Base-by-base conservation (phyloP, 306 rosid genomes). In the Gastrolobium bilobum region DNA sequence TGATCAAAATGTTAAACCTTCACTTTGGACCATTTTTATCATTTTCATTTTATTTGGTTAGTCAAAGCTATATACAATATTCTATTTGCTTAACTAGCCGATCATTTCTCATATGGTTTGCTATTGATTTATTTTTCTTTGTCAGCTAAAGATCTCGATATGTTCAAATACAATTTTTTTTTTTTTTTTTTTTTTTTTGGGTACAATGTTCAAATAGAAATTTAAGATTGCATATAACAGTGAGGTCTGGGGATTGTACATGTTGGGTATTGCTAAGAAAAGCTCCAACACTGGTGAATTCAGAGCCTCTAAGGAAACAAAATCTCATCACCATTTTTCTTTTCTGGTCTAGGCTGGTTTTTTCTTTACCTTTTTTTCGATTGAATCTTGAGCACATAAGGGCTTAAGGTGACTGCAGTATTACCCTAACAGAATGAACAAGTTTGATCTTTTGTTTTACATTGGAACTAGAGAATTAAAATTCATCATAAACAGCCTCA, bases 11-110 rank as follows among this genome's bases (percentile, higher is more conserved):
- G 58, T 67, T 60, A 61, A 75, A 72, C 44, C 53, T 31, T 39
- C 34, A 50, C 66, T 39, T 51, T 37, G 9, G 71, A 44, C 20
- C 69, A 30, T 54, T 33, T 34, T 14, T 54, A n/a, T 60, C 51
- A 34, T 80, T 62, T 71, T 15, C 48, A 64, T 69, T 53, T 64
- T 69, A 79, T 68, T 66, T 40, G 51, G 72, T 47, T 56, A 63
- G 44, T 71, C 34, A 63, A 71, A 47, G 14, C 69, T 62, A 58
- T 30, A 58, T 30, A 64, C 4, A 48, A 43, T 58, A 9, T 56
- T 75, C 56, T 33, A 7, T 14, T 7, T 15, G 20, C 61, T 52
- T 53, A 69, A 78, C 58, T 52, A 26, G 33, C 39, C 14, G 39
- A 61, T 30, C 14, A 50, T 42, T 14, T 53, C 58, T 29, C 71